A percentile compares a stretch with the other conserved stretches of the same genome.
These are phyloP conservation scores for Leishmania tarentolae DNA, from an alignment of 208 protist species.

Conservation along the genomic window DNA sequence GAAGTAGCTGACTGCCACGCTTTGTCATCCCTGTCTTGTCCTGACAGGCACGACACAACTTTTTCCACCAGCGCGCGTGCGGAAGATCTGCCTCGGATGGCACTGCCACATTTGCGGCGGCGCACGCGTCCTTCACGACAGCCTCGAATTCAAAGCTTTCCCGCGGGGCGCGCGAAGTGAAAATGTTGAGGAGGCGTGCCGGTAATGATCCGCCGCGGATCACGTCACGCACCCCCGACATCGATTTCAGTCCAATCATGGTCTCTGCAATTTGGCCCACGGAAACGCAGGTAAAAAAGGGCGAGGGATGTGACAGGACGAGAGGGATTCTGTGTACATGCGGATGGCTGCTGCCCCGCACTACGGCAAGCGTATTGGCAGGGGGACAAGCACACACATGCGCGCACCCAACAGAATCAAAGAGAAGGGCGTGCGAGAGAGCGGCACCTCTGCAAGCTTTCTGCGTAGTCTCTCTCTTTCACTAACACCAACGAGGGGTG, in stretches of 20 bases:
- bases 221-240: slow-evolving; percentile 87
- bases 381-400: background rate
- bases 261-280: background rate
- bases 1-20: slow-evolving; percentile 68
- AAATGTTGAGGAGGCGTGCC: slow-evolving; percentile 42
- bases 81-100: slow-evolving; percentile 52
- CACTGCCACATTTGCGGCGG: slow-evolving; percentile 45
- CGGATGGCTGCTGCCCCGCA: background rate
- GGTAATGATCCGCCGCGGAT: slow-evolving; percentile 43
- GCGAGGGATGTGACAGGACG: background rate
- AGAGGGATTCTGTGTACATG: background rate
- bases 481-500: background rate
- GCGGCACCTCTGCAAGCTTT: background rate
- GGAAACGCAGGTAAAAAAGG: background rate
- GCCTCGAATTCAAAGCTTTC: slow-evolving; percentile 67
- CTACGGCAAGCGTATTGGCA: background rate
- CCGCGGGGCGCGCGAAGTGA: slow-evolving; percentile 29
- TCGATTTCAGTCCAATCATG: slow-evolving; percentile 75
- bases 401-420: background rate
- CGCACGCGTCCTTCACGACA: slow-evolving; percentile 67
- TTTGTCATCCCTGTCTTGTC: slow-evolving; percentile 63
- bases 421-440: background rate
- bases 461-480: slow-evolving; percentile 1
- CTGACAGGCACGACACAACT: slow-evolving; percentile 78
- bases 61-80: slow-evolving; percentile 80